A percentile compares a stretch with the other conserved stretches of the same genome.
Evolutionary conservation across 176 grass and related monocot species (phyloP).

Genomic region (Bonia amplexicaulis): DNA sequence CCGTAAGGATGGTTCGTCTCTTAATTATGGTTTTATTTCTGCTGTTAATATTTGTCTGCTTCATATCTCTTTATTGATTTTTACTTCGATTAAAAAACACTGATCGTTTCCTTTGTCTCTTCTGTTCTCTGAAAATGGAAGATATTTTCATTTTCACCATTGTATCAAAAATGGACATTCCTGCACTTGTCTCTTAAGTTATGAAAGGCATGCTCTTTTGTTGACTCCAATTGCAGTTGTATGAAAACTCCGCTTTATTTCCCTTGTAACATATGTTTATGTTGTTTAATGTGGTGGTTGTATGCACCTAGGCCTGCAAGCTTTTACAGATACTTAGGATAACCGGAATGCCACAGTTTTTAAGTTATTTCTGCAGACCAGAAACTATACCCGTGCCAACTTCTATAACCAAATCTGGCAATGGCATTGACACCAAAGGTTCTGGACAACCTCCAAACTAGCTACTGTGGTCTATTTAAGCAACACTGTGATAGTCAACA

Average conservation of each 20-base stretch:
- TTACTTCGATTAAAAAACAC: background rate
- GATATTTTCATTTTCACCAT: background rate
- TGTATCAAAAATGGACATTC: background rate
- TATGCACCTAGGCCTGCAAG: background rate
- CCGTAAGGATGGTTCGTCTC: slow-evolving; percentile 77
- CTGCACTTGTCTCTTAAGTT: background rate
- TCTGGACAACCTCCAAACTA: background rate
- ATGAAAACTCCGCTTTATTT: background rate
- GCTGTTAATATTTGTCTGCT: background rate
- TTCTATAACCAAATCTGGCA: background rate
- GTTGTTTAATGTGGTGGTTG: background rate
- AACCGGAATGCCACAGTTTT: background rate
- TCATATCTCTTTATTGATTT: background rate
- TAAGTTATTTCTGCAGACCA: background rate
- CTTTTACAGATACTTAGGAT: background rate
- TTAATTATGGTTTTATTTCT: slow-evolving; percentile 10
- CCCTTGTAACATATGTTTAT: background rate
- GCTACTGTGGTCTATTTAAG: background rate
- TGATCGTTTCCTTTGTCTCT: background rate
- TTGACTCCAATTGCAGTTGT: background rate
- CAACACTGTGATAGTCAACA: background rate
- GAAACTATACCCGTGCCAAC: background rate
- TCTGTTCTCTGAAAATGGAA: background rate
- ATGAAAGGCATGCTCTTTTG: background rate
- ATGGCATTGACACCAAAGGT: no score